phyloP scores from a whole-genome alignment of 352 stramenopile species.

The Phytophthora sansomeana region DNA sequence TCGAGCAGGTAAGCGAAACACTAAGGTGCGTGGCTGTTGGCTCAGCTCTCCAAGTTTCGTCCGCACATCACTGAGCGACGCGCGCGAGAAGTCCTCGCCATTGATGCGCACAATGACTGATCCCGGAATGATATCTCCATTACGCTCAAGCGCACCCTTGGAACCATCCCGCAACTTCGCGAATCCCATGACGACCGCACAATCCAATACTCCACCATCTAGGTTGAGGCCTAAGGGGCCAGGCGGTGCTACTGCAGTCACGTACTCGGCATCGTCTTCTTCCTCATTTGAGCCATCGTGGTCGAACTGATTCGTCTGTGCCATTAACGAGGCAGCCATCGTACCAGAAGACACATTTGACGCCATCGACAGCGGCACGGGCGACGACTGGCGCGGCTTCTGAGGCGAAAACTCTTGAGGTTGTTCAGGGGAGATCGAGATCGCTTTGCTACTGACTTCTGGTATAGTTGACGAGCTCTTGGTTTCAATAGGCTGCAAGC shows the following conservation, averaged over 20 bases:
- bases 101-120: conserved; percentile 76
- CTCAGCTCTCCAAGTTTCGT: conserved; percentile 53
- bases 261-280: conserved; percentile 25
- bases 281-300: conserved; percentile 27
- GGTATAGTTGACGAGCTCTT: conserved; percentile 1
- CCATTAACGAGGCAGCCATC: conserved; percentile 30
- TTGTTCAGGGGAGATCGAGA: conserved; percentile 6
- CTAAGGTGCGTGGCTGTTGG: conserved; percentile 45
- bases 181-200: conserved; percentile 75
- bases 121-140: conserved; percentile 60
- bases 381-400: conserved; percentile 15
- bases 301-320: conserved; percentile 31
- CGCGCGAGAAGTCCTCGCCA: conserved; percentile 62
- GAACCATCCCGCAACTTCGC: conserved; percentile 62
- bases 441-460: not conserved
- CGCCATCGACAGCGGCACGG: conserved; percentile 19
- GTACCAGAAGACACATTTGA: conserved; percentile 36
- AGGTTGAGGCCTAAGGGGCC: conserved; percentile 77
- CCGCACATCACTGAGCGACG: conserved; percentile 47
- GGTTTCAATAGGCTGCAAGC: conserved; percentile 2
- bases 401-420: conserved; percentile 10
- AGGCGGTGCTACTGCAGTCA: conserved; percentile 54
- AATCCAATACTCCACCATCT: conserved; percentile 52
- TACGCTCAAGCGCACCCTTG: conserved; percentile 55
- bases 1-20: conserved; percentile 53